These are phyloP conservation scores for Pontederia crassipes DNA, from an alignment of 176 grass and related monocot species.

Conservation along the genomic window DNA sequence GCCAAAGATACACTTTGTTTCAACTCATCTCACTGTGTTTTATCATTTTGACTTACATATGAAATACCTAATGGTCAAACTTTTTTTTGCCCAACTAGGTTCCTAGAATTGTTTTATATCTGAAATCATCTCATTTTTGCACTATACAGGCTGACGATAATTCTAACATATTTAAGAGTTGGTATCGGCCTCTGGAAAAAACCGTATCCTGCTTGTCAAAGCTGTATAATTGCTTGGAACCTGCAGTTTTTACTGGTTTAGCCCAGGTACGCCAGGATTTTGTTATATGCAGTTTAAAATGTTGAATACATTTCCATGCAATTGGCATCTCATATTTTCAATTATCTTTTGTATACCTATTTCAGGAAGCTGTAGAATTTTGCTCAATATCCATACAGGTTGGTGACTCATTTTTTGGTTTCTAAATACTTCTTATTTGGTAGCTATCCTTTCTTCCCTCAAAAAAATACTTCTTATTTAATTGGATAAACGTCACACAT, in stretches of 20 bases:
- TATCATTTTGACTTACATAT: too few species aligned
- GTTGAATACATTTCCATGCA: neutral
- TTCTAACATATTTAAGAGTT: slow-evolving; percentile 64
- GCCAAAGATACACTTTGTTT: too few species aligned
- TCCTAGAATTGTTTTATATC: neutral
- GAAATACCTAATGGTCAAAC: too few species aligned
- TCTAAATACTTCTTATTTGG: too few species aligned
- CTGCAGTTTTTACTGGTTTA: slow-evolving; percentile 95
- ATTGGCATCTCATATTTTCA: slow-evolving; percentile 24
- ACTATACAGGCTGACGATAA: slow-evolving; percentile 52
- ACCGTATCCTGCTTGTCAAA: slow-evolving; percentile 95
- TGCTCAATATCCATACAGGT: slow-evolving; percentile 96
- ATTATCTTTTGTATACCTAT: slow-evolving; percentile 18
- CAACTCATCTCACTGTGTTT: too few species aligned
- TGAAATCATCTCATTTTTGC: neutral
- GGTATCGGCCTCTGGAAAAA: slow-evolving; percentile 96
- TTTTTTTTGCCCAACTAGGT: too few species aligned
- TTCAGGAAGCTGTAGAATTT: slow-evolving; percentile 92
- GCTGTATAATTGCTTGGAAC: slow-evolving; percentile 83
- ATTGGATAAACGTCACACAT: too few species aligned
- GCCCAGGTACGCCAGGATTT: slow-evolving; percentile 51
- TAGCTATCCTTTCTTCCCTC: too few species aligned
- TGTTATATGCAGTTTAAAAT: neutral
- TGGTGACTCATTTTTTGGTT: slow-evolving; percentile 4
- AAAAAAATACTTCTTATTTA: too few species aligned